Evolutionary conservation across 257 asterid genomes (phyloP).

Genomic region (Asclepias syriaca): DNA sequence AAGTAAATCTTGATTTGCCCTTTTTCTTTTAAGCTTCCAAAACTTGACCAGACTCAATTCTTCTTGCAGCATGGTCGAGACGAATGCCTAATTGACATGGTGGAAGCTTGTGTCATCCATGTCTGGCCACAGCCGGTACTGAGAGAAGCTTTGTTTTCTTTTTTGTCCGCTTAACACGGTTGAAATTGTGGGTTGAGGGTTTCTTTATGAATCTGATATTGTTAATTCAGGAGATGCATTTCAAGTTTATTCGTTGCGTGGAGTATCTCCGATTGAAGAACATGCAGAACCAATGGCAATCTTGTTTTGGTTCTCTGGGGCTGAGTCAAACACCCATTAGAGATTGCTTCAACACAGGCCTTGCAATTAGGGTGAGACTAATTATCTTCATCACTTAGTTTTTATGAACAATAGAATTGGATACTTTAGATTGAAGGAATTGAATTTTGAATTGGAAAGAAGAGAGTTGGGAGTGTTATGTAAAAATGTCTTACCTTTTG

Average conservation of each 20-base stretch:
- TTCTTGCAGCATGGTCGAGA: slow-evolving; percentile 76
- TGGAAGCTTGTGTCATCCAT: slow-evolving; percentile 78
- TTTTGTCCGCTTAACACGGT: neutral
- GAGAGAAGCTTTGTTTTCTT: neutral
- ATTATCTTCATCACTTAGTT: neutral
- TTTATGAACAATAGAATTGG: too few relatives aligned
- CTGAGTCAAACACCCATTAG: slow-evolving; percentile 43
- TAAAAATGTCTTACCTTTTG: too few relatives aligned
- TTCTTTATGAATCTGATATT: neutral
- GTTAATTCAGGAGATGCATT: slow-evolving; percentile 52
- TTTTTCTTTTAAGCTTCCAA: slow-evolving; percentile 1
- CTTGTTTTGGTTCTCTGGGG: slow-evolving; percentile 52
- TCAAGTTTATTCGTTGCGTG: slow-evolving; percentile 61
- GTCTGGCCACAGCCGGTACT: slow-evolving; percentile 63
- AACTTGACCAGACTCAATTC: neutral
- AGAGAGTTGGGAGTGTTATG: too few relatives aligned
- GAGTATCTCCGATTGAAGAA: slow-evolving; percentile 59
- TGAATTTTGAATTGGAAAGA: too few relatives aligned
- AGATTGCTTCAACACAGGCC: slow-evolving; percentile 55
- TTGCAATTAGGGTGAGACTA: slow-evolving; percentile 48
- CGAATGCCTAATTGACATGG: slow-evolving; percentile 63
- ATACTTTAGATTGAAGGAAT: neutral
- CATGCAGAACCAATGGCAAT: slow-evolving; percentile 53
- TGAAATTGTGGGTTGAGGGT: neutral
- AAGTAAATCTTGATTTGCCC: neutral